phyloP scores from a whole-genome alignment of 805 yeast genomes.

The Sugiyamaella mastotermitis region DNA sequence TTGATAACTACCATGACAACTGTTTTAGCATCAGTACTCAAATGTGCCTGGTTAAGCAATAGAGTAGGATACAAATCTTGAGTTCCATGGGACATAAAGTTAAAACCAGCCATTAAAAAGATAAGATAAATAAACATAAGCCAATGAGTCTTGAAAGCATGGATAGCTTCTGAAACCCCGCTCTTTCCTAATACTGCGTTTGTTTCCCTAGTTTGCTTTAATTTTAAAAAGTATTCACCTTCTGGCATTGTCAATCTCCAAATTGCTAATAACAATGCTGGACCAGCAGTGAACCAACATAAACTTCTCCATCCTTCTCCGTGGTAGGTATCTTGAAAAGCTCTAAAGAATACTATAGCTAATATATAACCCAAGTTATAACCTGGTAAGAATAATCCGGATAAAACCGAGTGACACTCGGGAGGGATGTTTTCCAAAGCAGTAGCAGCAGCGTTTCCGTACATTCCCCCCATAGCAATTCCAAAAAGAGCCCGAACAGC shows the following conservation, averaged over 20 bases:
- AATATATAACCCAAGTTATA: constrained; percentile 66
- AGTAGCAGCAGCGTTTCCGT: constrained; percentile 57
- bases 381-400: constrained; percentile 75
- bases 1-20: constrained; percentile 57
- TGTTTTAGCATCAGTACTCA: constrained; percentile 42
- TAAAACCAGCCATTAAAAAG: constrained; percentile 59
- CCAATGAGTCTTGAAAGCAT: constrained; percentile 46
- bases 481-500: constrained; percentile 64
- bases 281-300: constrained; percentile 68
- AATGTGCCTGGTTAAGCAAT: constrained; percentile 45
- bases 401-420: constrained; percentile 52
- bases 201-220: constrained; percentile 17
- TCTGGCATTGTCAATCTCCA: constrained; percentile 60
- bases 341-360: constrained; percentile 58
- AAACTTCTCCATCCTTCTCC: constrained; percentile 60
- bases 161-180: constrained; percentile 20
- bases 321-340: constrained; percentile 43
- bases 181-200: background rate
- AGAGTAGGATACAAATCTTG: constrained; percentile 68
- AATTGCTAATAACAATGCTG: constrained; percentile 48
- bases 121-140: constrained; percentile 50
- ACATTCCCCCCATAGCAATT: constrained; percentile 64
- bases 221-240: constrained; percentile 41
- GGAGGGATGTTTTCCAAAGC: constrained; percentile 60
- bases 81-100: constrained; percentile 66